Evolutionary conservation across 2,329 filamentous ascomycete species (phyloP).

Genomic region (Pyrenochaeta sp.): DNA sequence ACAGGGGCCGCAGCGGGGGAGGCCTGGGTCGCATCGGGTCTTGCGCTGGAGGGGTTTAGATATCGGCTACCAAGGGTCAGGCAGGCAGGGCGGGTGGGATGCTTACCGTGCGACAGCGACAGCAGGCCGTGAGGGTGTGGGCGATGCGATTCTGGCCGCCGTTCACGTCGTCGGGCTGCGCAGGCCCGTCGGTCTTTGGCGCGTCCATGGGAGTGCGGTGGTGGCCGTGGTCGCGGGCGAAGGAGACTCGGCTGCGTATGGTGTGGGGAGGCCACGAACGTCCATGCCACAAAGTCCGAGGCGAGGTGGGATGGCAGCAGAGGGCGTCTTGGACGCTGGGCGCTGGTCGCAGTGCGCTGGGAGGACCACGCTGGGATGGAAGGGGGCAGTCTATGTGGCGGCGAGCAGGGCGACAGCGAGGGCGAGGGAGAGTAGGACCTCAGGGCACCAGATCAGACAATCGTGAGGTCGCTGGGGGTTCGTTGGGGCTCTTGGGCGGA

Average conservation of each 20-base stretch:
- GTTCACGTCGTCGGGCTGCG: conserved; percentile 30
- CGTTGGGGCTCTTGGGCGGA: too few relatives aligned
- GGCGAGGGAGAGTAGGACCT: too few relatives aligned
- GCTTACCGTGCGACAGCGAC: conserved; percentile 77
- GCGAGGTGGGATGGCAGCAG: conserved; percentile 22
- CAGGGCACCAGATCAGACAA: too few relatives aligned
- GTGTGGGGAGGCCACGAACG: conserved; percentile 27
- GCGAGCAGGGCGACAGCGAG: too few relatives aligned
- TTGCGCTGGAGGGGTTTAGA: conserved; percentile 71
- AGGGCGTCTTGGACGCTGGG: conserved; percentile 22
- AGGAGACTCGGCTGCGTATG: conserved; percentile 16
- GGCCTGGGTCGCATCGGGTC: conserved; percentile 90
- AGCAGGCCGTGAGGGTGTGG: conserved; percentile 81
- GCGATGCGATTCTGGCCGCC: conserved; percentile 64
- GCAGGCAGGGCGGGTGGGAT: conserved; percentile 4
- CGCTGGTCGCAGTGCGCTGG: too few relatives aligned
- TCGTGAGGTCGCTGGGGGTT: too few relatives aligned
- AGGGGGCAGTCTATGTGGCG: too few relatives aligned
- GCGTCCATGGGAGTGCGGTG: too few relatives aligned
- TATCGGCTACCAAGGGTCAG: conserved; percentile 7
- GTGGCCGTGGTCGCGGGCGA: conserved; percentile 12
- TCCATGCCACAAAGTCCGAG: conserved; percentile 29
- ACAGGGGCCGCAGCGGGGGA: conserved; percentile 91
- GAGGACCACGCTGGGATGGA: too few relatives aligned
- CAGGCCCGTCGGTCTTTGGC: conserved; percentile 28